A percentile compares a stretch with the other conserved stretches of the same genome.
Evolutionary conservation across 75 land plant species (phyloP).

Genomic region (Gnetum montanum): DNA sequence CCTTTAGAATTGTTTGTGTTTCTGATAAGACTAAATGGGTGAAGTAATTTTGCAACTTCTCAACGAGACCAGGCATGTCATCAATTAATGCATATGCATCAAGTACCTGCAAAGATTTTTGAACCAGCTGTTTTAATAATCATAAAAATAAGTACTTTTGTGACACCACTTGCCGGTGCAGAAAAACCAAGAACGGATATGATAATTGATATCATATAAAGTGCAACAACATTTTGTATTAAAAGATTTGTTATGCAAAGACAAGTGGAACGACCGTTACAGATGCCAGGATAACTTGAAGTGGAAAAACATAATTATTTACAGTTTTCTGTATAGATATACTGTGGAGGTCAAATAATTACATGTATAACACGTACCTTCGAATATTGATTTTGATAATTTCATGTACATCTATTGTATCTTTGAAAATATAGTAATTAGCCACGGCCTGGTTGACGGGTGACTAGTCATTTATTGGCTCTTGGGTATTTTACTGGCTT

Average conservation of each 20-base stretch:
- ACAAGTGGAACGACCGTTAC: too few species aligned
- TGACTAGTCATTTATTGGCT: background rate
- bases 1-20: conserved; percentile 74
- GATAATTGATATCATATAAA: background rate
- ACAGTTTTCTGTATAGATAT: too few species aligned
- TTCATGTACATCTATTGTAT: background rate
- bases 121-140: background rate
- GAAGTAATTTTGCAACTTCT: conserved; percentile 86
- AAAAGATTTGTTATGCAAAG: too few species aligned
- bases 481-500: too few species aligned
- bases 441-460: background rate
- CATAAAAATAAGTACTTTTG: too few species aligned
- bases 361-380: too few species aligned
- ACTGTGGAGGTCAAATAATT: too few species aligned
- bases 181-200: background rate
- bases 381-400: background rate
- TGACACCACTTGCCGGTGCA: too few species aligned
- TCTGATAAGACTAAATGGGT: conserved; percentile 79
- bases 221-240: too few species aligned
- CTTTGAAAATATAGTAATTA: background rate
- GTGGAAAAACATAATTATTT: too few species aligned
- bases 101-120: conserved; percentile 52
- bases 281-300: too few species aligned
- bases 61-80: conserved; percentile 81
- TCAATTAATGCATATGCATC: conserved; percentile 93